phyloP scores from a whole-genome alignment of 192 early-diverging fungal species.

The Entomortierella parvispora region DNA sequence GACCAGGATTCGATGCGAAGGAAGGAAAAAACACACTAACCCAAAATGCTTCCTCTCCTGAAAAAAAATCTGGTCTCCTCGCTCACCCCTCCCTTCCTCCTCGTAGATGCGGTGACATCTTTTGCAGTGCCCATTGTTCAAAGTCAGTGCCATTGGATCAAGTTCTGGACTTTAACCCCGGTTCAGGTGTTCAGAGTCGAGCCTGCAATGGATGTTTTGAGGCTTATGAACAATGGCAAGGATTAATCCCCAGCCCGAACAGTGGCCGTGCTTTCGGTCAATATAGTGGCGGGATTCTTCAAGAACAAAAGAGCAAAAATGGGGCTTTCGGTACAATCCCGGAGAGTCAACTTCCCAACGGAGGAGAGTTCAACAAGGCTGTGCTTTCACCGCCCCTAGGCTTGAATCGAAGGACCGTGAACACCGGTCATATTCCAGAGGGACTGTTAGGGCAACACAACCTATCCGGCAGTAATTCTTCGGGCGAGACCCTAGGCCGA shows the following conservation, averaged over 20 bases:
- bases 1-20: no score
- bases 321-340: no score
- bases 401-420: not conserved
- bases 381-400: no score
- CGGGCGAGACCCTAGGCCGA: conserved; percentile 35
- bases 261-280: no score
- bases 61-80: not conserved
- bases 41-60: not conserved
- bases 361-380: no score
- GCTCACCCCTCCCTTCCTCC: not conserved
- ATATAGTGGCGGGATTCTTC: no score
- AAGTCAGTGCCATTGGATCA: conserved; percentile 43
- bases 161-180: conserved; percentile 40
- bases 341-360: no score
- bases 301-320: no score
- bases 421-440: conserved; percentile 19
- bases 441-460: conserved; percentile 17
- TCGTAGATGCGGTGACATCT: conserved; percentile 46
- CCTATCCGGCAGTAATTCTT: not conserved
- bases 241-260: conserved; percentile 18
- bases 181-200: conserved; percentile 30
- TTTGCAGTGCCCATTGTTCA: conserved; percentile 52
- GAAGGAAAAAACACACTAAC: no score
- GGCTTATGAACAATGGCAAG: conserved; percentile 47
- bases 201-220: conserved; percentile 47